Conservation (phyloP, 306 rosid genomes). For the Cucurbita moschata region DNA sequence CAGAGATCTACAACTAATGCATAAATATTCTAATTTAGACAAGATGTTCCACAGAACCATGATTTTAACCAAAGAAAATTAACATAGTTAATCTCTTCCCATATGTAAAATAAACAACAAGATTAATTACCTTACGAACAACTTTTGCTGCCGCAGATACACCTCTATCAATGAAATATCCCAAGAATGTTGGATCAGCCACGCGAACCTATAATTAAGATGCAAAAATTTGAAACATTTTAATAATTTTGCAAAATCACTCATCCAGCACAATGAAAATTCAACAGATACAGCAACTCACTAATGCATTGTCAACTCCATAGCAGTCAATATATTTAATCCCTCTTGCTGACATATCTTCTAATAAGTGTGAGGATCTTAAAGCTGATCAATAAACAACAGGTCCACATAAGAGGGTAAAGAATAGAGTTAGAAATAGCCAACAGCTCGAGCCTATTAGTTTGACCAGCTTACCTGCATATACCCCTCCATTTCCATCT, state of each 20-base stretch:
- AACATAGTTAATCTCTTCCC: neutral
- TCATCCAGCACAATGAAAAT: neutral
- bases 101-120: neutral
- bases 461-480: conserved; percentile 41
- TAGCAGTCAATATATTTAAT: conserved; percentile 88
- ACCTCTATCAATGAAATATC: conserved; percentile 91
- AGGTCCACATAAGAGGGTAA: conserved; percentile 2
- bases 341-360: conserved; percentile 86
- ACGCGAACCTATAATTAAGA: conserved; percentile 77
- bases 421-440: neutral
- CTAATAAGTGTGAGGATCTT: conserved; percentile 58
- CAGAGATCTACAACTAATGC: neutral
- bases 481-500: conserved; percentile 97
- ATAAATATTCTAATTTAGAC: neutral
- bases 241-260: neutral
- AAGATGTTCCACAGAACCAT: neutral
- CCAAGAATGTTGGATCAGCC: conserved; percentile 89
- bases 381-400: conserved; percentile 43
- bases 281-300: conserved; percentile 20
- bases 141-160: conserved; percentile 94
- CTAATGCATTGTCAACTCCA: conserved; percentile 95
- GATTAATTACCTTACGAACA: conserved; percentile 71
- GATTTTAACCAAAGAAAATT: neutral
- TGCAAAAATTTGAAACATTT: neutral
- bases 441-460: conserved; percentile 6